Conservation (phyloP, 108 stramenopile genomes). For the Epipyxis sp. region DNA sequence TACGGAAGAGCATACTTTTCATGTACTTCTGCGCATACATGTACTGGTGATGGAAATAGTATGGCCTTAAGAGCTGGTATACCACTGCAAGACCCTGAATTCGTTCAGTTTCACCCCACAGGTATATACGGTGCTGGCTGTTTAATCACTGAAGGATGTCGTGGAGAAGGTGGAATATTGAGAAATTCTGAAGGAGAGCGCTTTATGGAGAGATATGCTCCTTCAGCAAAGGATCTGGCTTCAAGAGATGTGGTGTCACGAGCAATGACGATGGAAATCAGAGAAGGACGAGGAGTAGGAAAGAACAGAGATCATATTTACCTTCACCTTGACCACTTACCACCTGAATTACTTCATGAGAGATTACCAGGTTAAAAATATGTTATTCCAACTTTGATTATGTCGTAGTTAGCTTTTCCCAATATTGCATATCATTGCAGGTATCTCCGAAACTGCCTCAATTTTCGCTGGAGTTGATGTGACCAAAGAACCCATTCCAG, state of each 20-base stretch:
- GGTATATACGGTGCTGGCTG: conserved; percentile 99
- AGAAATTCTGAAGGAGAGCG: conserved; percentile 94
- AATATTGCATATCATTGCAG: too few relatives aligned
- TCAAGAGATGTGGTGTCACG: conserved; percentile 93
- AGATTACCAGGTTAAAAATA: too few relatives aligned
- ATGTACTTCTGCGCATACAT: conserved; percentile 96
- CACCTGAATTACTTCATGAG: conserved; percentile 74
- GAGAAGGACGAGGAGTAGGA: conserved; percentile 96
- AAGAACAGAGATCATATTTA: conserved; percentile 92
- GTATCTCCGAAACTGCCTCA: conserved; percentile 94
- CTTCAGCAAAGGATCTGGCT: conserved; percentile 96
- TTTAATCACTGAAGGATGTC: conserved; percentile 99
- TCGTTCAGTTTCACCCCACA: conserved; percentile 99
- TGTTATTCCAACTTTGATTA: too few relatives aligned
- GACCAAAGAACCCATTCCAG: conserved; percentile 98
- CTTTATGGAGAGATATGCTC: conserved; percentile 99
- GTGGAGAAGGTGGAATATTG: conserved; percentile 97
- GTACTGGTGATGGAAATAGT: conserved; percentile 88
- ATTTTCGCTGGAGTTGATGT: conserved; percentile 99
- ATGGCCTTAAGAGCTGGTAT: conserved; percentile 73
- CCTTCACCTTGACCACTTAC: conserved; percentile 94
- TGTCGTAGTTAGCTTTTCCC: too few relatives aligned
- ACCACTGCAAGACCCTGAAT: conserved; percentile 94
- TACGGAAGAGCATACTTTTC: conserved; percentile 97
- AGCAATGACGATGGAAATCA: conserved; percentile 99